Base-by-base conservation (phyloP, 2,329 filamentous ascomycete species). In the Calcarisporium arbuscula region DNA sequence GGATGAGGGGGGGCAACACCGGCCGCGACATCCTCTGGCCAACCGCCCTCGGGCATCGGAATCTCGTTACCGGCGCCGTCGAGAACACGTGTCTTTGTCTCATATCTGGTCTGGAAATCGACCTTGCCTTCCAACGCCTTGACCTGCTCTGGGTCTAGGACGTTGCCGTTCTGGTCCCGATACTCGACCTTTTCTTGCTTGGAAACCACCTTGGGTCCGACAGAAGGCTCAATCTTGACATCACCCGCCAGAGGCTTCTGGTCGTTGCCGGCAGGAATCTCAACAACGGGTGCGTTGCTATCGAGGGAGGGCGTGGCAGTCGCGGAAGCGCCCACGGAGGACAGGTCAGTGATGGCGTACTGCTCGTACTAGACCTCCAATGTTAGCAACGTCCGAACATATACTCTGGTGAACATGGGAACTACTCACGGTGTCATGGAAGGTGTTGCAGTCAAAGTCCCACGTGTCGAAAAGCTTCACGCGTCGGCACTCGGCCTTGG, bases 391-490 rank as follows among this genome's bases (percentile, higher is more conserved):
- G 26, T 36, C 29, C 35, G 28, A 40, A 11, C 42, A 41, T 25
- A 23, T 35, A 43, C 18, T 28, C 26, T 17, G 18, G 25, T 19
- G n/a, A 22, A 31, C 38, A 29, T 28, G 36, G 34, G 50, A 28
- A 26, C 17, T 9, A 82, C 85, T 85, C 80, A 95, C 89, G 56
- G 79, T 80, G 46, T 81, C 80, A 49, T 82, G 70, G 68, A 98
- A 98, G 40, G 77, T 89, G 61, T 94, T 95, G 74, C 92, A 98
- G 61, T 98, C 92, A 75, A 90, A 98, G 58, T 98, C 92, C 92
- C 92, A 98, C 2, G 79, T 82, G 39, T 74, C 68, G 55, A 96
- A 81, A 10, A 98, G 68, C 70, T 96, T 96, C 42, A 92, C 82
- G 37, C 78, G 79, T 48, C 78, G 80, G 72, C 92, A 98, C 53